Percentiles rank a stretch among this genome's conserved stretches.
phyloP scores from a whole-genome alignment of 1,284 basidiomycete genomes.

The Cystobasidium sp. region DNA sequence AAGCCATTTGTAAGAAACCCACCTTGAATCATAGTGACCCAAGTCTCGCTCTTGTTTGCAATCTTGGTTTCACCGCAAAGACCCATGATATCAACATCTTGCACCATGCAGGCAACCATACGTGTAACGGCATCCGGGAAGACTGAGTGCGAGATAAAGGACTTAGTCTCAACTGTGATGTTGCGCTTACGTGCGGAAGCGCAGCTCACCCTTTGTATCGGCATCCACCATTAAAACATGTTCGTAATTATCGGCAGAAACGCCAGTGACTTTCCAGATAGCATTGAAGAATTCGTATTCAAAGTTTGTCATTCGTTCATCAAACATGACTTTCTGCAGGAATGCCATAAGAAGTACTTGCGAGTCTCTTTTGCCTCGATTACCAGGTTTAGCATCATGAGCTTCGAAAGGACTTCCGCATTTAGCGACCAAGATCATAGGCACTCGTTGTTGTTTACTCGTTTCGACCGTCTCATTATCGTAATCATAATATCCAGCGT shows the following conservation, averaged over 20 bases:
- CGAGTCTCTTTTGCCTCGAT: slow-evolving; percentile 97
- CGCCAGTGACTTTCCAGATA: slow-evolving; percentile 60
- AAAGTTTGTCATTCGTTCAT: slow-evolving; percentile 60
- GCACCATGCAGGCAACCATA: slow-evolving; percentile 60
- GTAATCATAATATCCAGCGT: slow-evolving; percentile 96
- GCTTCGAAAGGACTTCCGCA: slow-evolving; percentile 87
- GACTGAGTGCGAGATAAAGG: slow-evolving; percentile 47
- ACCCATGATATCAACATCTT: slow-evolving; percentile 61
- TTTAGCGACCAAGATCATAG: slow-evolving; percentile 93
- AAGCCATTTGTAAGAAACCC: slow-evolving; percentile 1
- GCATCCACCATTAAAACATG: slow-evolving; percentile 60
- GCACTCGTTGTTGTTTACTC: slow-evolving; percentile 95
- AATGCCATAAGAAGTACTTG: slow-evolving; percentile 71
- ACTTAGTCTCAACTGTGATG: no score
- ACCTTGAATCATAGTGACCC: slow-evolving; percentile 62
- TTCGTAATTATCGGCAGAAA: slow-evolving; percentile 59
- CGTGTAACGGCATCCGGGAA: slow-evolving; percentile 60
- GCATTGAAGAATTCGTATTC: slow-evolving; percentile 62
- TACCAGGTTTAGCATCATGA: slow-evolving; percentile 90
- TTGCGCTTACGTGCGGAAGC: not conserved
- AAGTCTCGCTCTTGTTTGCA: slow-evolving; percentile 60
- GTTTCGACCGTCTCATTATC: slow-evolving; percentile 88
- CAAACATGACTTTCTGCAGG: slow-evolving; percentile 61
- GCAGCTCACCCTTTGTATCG: slow-evolving; percentile 66
- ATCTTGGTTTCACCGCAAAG: slow-evolving; percentile 62